Evolutionary conservation across 768 basidiomycete species (phyloP).

Genomic region (Tremella fuciformis): DNA sequence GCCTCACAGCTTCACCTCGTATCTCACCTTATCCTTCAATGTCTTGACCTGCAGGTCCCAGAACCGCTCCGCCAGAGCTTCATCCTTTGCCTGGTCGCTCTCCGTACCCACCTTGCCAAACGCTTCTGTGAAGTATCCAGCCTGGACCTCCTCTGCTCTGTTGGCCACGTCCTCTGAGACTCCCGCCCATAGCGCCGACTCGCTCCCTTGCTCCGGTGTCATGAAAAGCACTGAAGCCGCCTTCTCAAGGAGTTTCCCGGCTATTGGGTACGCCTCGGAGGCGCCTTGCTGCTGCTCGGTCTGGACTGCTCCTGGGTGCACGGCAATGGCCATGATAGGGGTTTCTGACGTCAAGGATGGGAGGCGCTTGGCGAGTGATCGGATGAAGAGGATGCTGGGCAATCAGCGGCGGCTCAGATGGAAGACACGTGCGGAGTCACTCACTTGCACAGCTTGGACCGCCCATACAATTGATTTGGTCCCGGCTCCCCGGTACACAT

Average conservation of each 20-base stretch:
- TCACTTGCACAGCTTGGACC: conserved; percentile 48
- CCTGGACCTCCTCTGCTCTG: conserved; percentile 42
- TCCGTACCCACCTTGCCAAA: conserved; percentile 48
- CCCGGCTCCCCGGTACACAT: conserved; percentile 36
- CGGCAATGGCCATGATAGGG: conserved; percentile 44
- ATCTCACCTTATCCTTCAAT: conserved; percentile 48
- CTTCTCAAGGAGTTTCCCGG: conserved; percentile 40
- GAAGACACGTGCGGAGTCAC: conserved; percentile 8
- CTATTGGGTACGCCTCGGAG: conserved; percentile 41
- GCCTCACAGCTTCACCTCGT: conserved; percentile 34
- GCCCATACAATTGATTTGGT: conserved; percentile 35
- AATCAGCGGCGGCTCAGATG: neutral
- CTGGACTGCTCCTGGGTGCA: conserved; percentile 49
- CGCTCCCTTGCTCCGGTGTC: conserved; percentile 49
- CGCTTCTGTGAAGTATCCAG: conserved; percentile 47
- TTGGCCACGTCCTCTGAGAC: conserved; percentile 25
- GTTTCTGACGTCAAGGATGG: conserved; percentile 31
- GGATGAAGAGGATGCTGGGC: conserved; percentile 26
- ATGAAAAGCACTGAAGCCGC: conserved; percentile 46
- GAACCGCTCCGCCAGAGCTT: conserved; percentile 34
- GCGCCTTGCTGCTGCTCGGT: conserved; percentile 50
- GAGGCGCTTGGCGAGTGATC: conserved; percentile 43
- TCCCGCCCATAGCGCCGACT: conserved; percentile 47
- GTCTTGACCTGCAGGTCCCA: conserved; percentile 46
- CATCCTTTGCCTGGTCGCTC: conserved; percentile 43